Conservation (phyloP, 2,329 filamentous ascomycete genomes). For the Pseudogymnoascus sp. region DNA sequence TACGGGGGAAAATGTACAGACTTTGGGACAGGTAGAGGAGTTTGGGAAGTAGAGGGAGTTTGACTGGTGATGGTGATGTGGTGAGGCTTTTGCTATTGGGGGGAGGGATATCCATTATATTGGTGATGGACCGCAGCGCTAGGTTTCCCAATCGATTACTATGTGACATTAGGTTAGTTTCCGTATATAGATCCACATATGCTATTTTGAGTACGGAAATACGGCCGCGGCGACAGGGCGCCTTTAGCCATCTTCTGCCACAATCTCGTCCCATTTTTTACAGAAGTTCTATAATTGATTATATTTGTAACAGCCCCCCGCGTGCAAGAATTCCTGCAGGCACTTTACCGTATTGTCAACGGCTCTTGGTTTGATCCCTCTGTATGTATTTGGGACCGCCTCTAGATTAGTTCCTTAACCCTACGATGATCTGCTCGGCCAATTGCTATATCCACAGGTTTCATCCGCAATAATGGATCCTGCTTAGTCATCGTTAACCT, state of each 20-base stretch:
- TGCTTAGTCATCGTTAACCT: not conserved
- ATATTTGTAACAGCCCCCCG: no score
- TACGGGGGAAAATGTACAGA: conserved; percentile 12
- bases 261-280: no score
- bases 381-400: not conserved
- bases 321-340: no score
- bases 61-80: conserved; percentile 6
- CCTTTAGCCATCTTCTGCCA: no score
- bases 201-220: not conserved
- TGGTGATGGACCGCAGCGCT: conserved; percentile 16
- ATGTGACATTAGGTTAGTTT: conserved; percentile 4
- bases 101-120: conserved; percentile 11
- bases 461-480: not conserved
- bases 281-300: no score
- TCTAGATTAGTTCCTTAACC: not conserved
- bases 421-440: not conserved
- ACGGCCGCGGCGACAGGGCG: no score
- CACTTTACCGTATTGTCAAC: not conserved
- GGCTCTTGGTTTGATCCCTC: not conserved
- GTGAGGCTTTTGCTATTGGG: conserved; percentile 15
- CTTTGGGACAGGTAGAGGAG: conserved; percentile 15
- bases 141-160: conserved; percentile 18
- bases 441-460: not conserved
- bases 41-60: conserved; percentile 18
- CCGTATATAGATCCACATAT: not conserved